These are phyloP conservation scores for Saccharomycopsis selenospora DNA, from an alignment of 805 yeast genomes.

Conservation along the genomic window DNA sequence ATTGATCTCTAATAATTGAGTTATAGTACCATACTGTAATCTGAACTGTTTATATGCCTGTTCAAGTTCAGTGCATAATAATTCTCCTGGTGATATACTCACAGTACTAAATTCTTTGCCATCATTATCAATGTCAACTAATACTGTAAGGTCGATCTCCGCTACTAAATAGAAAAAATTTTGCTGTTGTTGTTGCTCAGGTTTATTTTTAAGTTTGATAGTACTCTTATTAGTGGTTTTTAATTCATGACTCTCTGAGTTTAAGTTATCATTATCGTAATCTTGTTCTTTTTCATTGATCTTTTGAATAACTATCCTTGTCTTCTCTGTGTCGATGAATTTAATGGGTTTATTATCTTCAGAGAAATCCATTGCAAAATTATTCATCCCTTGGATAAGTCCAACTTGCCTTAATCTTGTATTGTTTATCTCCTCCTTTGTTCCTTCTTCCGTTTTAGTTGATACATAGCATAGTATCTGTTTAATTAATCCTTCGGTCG, in stretches of 20 bases:
- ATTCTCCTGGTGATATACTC: constrained; percentile 10
- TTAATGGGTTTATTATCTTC: constrained; percentile 2
- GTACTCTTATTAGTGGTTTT: neutral
- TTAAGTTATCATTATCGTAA: neutral
- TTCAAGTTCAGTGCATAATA: constrained; percentile 11
- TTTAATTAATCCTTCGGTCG: constrained; percentile 13
- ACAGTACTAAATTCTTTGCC: constrained; percentile 10
- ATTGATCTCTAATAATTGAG: neutral
- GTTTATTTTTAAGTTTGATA: neutral
- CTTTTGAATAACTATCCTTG: constrained; percentile 12
- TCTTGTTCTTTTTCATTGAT: no score
- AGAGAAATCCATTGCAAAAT: constrained; percentile 17
- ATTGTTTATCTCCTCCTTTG: constrained; percentile 2
- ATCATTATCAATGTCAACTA: constrained; percentile 11
- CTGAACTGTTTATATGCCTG: constrained; percentile 15
- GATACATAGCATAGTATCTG: constrained; percentile 16
- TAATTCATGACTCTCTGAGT: neutral
- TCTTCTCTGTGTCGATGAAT: constrained; percentile 17
- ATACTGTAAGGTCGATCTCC: constrained; percentile 14
- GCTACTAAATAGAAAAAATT: constrained; percentile 12
- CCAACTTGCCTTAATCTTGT: constrained; percentile 18
- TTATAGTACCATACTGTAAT: constrained; percentile 15
- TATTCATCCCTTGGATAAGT: constrained; percentile 17
- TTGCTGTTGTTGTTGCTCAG: constrained; percentile 8
- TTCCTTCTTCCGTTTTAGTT: neutral